phyloP scores from a whole-genome alignment of 495 filamentous ascomycete genomes.

The Annulohypoxylon moriforme region DNA sequence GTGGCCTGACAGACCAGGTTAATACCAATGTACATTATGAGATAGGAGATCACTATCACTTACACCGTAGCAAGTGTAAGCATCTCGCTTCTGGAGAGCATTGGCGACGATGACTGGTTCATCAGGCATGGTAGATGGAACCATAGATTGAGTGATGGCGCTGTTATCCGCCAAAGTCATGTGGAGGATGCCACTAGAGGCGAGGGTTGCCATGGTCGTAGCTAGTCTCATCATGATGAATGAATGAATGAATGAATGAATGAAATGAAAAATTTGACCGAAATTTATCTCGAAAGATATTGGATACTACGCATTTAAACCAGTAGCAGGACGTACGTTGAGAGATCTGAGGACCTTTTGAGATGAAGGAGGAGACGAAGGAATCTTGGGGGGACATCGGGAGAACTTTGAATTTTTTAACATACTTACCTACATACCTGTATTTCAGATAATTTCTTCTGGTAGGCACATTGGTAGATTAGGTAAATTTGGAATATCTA shows the following conservation, averaged over 20 bases:
- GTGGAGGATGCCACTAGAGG: conserved; percentile 3
- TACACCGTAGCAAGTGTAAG: conserved; percentile 48
- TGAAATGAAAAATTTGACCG: not conserved
- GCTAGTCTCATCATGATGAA: conserved; percentile 41
- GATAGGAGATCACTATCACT: not conserved
- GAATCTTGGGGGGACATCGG: not conserved
- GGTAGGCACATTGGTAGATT: not conserved
- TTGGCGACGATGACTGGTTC: not conserved
- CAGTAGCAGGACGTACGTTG: not conserved
- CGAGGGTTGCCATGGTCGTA: conserved; percentile 8
- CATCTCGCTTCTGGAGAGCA: conserved; percentile 44
- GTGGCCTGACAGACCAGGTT: conserved; percentile 12
- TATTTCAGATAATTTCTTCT: too few relatives aligned
- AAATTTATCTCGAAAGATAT: not conserved
- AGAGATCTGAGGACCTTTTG: not conserved
- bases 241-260: not conserved
- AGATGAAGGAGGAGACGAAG: not conserved
- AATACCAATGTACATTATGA: not conserved
- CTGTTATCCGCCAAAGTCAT: not conserved
- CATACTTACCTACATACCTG: not conserved
- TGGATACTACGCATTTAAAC: not conserved
- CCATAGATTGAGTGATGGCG: not conserved
- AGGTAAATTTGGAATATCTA: not conserved
- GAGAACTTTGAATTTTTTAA: not conserved
- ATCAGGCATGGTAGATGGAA: not conserved